Evolutionary conservation across 371 early-diverging fungal genomes (phyloP), one percentile per base, ranked within the genome.

Genomic region (Apophysomyces sp.): DNA sequence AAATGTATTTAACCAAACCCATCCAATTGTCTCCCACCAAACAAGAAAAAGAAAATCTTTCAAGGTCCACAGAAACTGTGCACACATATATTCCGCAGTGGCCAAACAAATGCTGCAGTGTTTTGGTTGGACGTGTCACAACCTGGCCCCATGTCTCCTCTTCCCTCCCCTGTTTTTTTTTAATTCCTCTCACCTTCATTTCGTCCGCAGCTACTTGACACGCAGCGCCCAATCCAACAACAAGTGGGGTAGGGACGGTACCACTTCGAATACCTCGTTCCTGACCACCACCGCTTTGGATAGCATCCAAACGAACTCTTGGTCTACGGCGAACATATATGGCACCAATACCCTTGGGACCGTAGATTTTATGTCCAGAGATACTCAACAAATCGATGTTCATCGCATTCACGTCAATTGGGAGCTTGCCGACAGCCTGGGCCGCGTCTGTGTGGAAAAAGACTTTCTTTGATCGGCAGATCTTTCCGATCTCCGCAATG

Each of bases 391-490:
- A 82, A 69, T 98, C 99, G 59, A 99, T 88, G 75, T 98, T 96
- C 94, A 95, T 92, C 34, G 86, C 87, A 62, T 95, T 93, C 39
- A 99, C 99, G 76, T 99, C 94, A 32, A 99, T 74, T 7, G 95
- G 94, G 32, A 99, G 92, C 81, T 99, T 99, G 57, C 99, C 99
- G 16, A 93, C 88, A 12, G 98, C 99, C 77, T 99, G 99, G 4
- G 99, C 99, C n/a, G 99, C 98, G 80, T 99, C 99, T 11, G 98
- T 97, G 69, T 99, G 97, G 86, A 98, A 95, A 66, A 96, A 97
- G 36, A 98, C 80, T 72, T 95, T 94, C 60, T 89, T 87, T 24
- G 84, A 81, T 18, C 93, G 89, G 77, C 97, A 97, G 34, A 98
- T 71, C 52, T 83, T 78, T 44, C 94, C 99, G 78, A 99, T 99